Percentiles rank a stretch among this genome's conserved stretches.
Conservation (phyloP, 73 alveolate genomes). For the Blepharisma japonicum region DNA sequence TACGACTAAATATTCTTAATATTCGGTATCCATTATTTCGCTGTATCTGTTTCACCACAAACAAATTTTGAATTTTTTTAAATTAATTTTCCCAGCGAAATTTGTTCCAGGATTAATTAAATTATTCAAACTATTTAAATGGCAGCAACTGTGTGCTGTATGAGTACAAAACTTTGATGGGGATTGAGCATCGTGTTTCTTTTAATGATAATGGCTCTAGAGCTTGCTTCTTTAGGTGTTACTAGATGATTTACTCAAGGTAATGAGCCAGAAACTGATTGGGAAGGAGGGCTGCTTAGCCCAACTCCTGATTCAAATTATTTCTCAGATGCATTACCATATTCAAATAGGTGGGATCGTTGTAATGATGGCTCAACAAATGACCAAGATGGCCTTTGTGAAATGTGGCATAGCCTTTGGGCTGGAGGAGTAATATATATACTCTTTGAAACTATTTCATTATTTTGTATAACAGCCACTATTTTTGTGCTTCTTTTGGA, state of each 20-base stretch:
- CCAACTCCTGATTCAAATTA: not conserved
- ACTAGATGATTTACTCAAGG: slow-evolving; percentile 28
- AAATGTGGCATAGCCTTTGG: slow-evolving; percentile 16
- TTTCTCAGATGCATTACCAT: not conserved
- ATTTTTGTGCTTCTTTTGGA: not conserved
- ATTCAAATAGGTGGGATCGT: not conserved
- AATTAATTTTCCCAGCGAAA: too few relatives aligned
- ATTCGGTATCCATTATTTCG: too few relatives aligned
- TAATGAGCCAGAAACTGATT: not conserved
- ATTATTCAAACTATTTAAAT: too few relatives aligned
- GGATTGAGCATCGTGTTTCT: too few relatives aligned
- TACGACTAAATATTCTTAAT: too few relatives aligned
- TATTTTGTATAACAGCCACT: not conserved
- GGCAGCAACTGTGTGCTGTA: too few relatives aligned
- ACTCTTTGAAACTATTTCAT: not conserved
- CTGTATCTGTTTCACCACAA: too few relatives aligned
- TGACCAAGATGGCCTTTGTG: not conserved
- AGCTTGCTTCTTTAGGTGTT: not conserved
- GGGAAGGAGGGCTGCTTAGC: slow-evolving; percentile 24
- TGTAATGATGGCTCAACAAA: not conserved
- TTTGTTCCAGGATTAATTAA: too few relatives aligned
- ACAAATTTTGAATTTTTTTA: too few relatives aligned
- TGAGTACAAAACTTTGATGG: too few relatives aligned
- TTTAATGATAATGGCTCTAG: not conserved
- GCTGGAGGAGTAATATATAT: slow-evolving; percentile 11